These are phyloP conservation scores for Ocimum tenuiflorum DNA, from an alignment of 257 asterid species.

Conservation along the genomic window DNA sequence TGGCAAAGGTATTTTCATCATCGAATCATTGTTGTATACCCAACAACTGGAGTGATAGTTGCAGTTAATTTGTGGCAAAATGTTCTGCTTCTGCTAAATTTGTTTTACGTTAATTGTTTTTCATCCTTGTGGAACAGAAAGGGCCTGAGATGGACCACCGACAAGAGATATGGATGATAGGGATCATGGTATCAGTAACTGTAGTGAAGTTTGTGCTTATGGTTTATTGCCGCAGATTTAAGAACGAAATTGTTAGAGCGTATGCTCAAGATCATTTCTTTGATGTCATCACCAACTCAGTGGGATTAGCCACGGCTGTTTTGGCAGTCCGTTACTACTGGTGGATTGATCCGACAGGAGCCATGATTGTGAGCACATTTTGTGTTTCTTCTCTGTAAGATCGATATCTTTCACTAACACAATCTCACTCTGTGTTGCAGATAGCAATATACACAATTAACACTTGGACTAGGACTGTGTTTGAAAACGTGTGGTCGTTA, in stretches of 20 bases:
- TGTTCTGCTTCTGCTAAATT: background rate
- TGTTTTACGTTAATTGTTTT: no score
- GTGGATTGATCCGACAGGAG: conserved; percentile 96
- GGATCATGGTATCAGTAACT: conserved; percentile 86
- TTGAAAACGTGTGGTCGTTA: conserved; percentile 72
- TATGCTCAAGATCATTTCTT: conserved; percentile 92
- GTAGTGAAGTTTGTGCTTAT: conserved; percentile 64
- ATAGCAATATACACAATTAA: conserved; percentile 75
- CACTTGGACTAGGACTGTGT: conserved; percentile 83
- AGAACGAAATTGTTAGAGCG: conserved; percentile 70
- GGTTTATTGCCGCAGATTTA: conserved; percentile 75
- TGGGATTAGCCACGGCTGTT: conserved; percentile 67
- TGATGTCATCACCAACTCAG: conserved; percentile 80
- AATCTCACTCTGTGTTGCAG: no score
- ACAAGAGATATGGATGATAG: conserved; percentile 87
- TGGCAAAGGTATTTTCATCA: conserved; percentile 50
- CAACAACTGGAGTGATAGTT: background rate
- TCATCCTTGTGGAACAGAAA: conserved; percentile 31
- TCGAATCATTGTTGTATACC: background rate
- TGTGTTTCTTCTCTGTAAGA: no score
- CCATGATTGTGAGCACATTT: conserved; percentile 66
- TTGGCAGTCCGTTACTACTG: conserved; percentile 66
- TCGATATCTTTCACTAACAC: no score
- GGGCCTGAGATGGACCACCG: conserved; percentile 48
- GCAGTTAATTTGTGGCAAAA: no score